Evolutionary conservation across 495 filamentous ascomycete species (phyloP).

Genomic region (Penicillium bovifimosum): DNA sequence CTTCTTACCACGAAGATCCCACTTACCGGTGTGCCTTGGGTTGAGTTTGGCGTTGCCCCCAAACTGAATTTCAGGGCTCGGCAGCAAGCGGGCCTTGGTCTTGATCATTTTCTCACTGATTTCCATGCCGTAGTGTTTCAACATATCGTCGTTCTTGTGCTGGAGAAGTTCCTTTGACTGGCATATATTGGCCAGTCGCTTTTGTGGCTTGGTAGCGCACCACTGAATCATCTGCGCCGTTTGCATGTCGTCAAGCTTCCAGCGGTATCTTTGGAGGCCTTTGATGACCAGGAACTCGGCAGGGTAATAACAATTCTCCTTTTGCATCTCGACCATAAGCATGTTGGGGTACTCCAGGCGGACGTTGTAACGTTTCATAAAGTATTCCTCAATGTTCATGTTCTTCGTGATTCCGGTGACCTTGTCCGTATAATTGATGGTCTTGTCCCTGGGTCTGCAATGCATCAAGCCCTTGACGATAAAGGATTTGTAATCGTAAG

Average conservation of each 20-base stretch:
- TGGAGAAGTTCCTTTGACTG: conserved; percentile 60
- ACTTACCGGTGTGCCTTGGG: conserved; percentile 61
- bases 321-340: conserved; percentile 67
- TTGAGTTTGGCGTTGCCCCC: conserved; percentile 42
- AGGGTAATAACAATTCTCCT: conserved; percentile 61
- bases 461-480: conserved; percentile 58
- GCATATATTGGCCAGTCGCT: conserved; percentile 58
- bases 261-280: conserved; percentile 68
- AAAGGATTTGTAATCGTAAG: conserved; percentile 47
- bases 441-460: conserved; percentile 46
- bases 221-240: conserved; percentile 84
- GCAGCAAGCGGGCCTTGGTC: conserved; percentile 66
- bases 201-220: conserved; percentile 58
- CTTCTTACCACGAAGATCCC: conserved; percentile 77
- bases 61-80: conserved; percentile 65
- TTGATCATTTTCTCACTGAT: conserved; percentile 57
- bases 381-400: conserved; percentile 63
- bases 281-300: conserved; percentile 66
- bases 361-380: conserved; percentile 56
- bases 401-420: conserved; percentile 34
- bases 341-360: conserved; percentile 48
- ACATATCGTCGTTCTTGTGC: conserved; percentile 61
- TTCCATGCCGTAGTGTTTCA: conserved; percentile 62
- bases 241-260: conserved; percentile 63
- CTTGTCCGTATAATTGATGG: conserved; percentile 51